Percentiles rank a stretch among this genome's conserved stretches.
Conservation (phyloP, 768 basidiomycete species). For the Lactarius sp. region DNA sequence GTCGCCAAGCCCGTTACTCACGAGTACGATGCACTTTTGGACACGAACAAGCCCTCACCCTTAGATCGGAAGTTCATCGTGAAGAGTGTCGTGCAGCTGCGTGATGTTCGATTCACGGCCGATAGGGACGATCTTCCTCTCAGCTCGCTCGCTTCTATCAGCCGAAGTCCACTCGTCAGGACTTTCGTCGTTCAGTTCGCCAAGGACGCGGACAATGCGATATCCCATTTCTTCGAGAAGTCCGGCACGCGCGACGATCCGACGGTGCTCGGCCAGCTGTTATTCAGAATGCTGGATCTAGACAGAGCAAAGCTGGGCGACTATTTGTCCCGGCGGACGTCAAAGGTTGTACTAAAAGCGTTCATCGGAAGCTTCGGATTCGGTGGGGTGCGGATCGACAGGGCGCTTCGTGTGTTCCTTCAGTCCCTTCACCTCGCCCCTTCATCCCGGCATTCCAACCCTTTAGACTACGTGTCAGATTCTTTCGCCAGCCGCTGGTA, state of each 20-base stretch:
- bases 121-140: slow-evolving; percentile 63
- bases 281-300: slow-evolving; percentile 80
- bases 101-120: slow-evolving; percentile 59
- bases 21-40: slow-evolving; percentile 59
- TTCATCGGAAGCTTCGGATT: slow-evolving; percentile 90
- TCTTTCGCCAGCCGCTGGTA: slow-evolving; percentile 88
- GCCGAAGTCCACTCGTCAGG: slow-evolving; percentile 59
- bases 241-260: slow-evolving; percentile 59
- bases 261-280: slow-evolving; percentile 64
- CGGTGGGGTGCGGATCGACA: slow-evolving; percentile 75
- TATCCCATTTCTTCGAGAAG: slow-evolving; percentile 62
- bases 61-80: slow-evolving; percentile 77
- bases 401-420: slow-evolving; percentile 84
- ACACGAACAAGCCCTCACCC: slow-evolving; percentile 49
- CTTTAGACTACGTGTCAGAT: slow-evolving; percentile 70
- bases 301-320: slow-evolving; percentile 80
- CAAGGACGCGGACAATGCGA: slow-evolving; percentile 74
- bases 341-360: slow-evolving; percentile 70
- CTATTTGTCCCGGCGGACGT: slow-evolving; percentile 70
- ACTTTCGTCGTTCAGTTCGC: slow-evolving; percentile 77
- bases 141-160: slow-evolving; percentile 34
- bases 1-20: slow-evolving; percentile 84
- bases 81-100: slow-evolving; percentile 83
- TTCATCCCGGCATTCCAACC: slow-evolving; percentile 36
- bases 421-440: slow-evolving; percentile 69